These are phyloP conservation scores for Phoenix dactylifera DNA, from an alignment of 176 grass and related monocot species.

Conservation along the genomic window DNA sequence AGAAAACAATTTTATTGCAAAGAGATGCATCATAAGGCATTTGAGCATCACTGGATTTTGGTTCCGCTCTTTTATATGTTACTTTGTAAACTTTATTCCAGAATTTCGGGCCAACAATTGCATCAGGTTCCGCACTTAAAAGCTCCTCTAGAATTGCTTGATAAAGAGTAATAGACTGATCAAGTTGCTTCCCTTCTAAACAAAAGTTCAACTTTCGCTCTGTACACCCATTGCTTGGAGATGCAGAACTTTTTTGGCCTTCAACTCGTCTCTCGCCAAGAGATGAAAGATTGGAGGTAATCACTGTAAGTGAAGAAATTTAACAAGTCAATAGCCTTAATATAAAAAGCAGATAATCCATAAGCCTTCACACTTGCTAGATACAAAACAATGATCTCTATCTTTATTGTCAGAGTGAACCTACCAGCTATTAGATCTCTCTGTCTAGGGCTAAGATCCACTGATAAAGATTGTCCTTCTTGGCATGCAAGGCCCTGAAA, in stretches of 20 bases:
- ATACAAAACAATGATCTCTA: too few species aligned
- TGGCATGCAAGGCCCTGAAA: slow-evolving; percentile 37
- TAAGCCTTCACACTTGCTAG: too few species aligned
- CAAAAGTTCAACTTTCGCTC: slow-evolving; percentile 54
- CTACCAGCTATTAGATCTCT: slow-evolving; percentile 33
- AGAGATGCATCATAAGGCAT: slow-evolving; percentile 16
- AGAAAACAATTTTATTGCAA: slow-evolving; percentile 33
- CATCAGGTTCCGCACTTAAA: slow-evolving; percentile 60
- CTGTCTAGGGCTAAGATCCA: slow-evolving; percentile 27
- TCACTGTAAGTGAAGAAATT: too few species aligned
- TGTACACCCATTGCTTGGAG: slow-evolving; percentile 7
- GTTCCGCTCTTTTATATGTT: slow-evolving; percentile 48
- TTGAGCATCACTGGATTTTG: slow-evolving; percentile 20
- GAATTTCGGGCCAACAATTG: slow-evolving; percentile 69
- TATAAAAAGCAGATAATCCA: too few species aligned
- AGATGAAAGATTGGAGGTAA: slow-evolving; percentile 11
- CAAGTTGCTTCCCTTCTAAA: slow-evolving; percentile 72
- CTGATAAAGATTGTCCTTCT: slow-evolving; percentile 25
- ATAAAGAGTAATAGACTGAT: slow-evolving; percentile 63
- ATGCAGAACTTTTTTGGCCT: slow-evolving; percentile 17
- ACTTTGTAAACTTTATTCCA: slow-evolving; percentile 60
- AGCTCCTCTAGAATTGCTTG: slow-evolving; percentile 79
- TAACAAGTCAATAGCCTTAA: too few species aligned
- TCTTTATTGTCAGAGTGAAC: background rate
- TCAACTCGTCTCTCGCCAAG: slow-evolving; percentile 33